Base-by-base conservation (phyloP, 257 asterid species). In the Lantana camara region DNA sequence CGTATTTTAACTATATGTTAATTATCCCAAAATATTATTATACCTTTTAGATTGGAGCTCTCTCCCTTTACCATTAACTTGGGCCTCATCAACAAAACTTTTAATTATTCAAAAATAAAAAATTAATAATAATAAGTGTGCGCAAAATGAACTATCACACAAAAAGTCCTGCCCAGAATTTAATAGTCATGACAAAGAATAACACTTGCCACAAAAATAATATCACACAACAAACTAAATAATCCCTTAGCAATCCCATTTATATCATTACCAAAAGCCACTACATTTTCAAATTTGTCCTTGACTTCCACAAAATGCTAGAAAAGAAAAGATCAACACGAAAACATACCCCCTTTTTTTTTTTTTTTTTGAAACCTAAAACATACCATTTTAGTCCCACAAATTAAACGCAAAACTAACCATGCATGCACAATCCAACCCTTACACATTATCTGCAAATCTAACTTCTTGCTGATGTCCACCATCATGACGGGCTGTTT, bases 381-480 rank as follows among this genome's bases (percentile, higher is more conserved):
- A 48, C 45, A 71, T 29, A 55, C 64, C 60, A 57, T 34, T 34
- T 9, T 47, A 47, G n/a, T n/a, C n/a, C n/a, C n/a, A n/a, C n/a
- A n/a, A n/a, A n/a, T n/a, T n/a, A 41, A 44, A 41, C n/a, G n/a
- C n/a, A n/a, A n/a, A 41, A 41, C 47, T 34, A 17, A 73, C n/a
- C n/a, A 20, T 11, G 62, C 67, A 73, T 62, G 61, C 74, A 56
- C 41, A 17, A 35, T 27, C 45, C 23, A 73, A 32, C 14, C 67
- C 32, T n/a, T 59, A 76, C 47, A 72, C 69, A 75, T 80, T 77
- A 69, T 77, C 83, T 11, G 80, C 78, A 79, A 77, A 82, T 69
- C 90, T 80, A 9, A 71, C 68, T 23, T 78, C 82, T 14, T 82
- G 91, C 42, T 75, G n/a, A n/a, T n/a, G n/a, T n/a, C n/a, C n/a